Base-by-base conservation (phyloP, 2,329 filamentous ascomycete species). In the Microsporum audouinii region DNA sequence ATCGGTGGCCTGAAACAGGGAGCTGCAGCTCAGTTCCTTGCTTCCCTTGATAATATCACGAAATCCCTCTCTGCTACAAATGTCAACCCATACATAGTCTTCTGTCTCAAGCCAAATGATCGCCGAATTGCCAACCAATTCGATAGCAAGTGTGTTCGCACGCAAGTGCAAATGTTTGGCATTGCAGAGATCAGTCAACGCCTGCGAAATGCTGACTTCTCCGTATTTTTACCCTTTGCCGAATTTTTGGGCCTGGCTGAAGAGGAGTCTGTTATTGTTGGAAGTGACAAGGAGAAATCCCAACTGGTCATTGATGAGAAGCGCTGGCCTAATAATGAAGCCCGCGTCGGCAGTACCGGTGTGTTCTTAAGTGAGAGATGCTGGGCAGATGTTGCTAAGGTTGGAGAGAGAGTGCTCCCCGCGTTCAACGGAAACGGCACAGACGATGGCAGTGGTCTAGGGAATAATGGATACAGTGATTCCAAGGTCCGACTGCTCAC, bases 51-150 rank as follows among this genome's bases (percentile, higher is more conserved):
- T 66, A 95, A 94, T 63, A 89, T 99, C 61, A 95, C 87, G 62
- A 91, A 92, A 68, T 91, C 90, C 1, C 79, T 99, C 51, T 88
- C 85, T 1, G 85, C 88, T 1, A 83, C 87, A 2, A 89, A 91
- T 69, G 88, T 91, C 8, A 99, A 99, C 69, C 84, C 88, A 0
- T 99, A 99, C 75, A 97, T 96, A 68, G 84, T 99, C 51, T 96
- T 99, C 75, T 99, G 94, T 70, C 77, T 99, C 65, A 99, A 99
- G 76, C 92, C 94, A 27, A 99, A 99, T 68, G 94, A 99, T 72
- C 84, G 94, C 59, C 86, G 94, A 57, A 99, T 99, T 66, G 92
- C 94, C 64, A 99, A 99, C 67, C 94, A 99, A 70, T 99, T 97
- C 68, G 94, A 99, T 74, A 96, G 91, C 82, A 97, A 97, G 75